phyloP scores from a whole-genome alignment of 2,329 filamentous ascomycete species.

The Sordariomycetes sp. region DNA sequence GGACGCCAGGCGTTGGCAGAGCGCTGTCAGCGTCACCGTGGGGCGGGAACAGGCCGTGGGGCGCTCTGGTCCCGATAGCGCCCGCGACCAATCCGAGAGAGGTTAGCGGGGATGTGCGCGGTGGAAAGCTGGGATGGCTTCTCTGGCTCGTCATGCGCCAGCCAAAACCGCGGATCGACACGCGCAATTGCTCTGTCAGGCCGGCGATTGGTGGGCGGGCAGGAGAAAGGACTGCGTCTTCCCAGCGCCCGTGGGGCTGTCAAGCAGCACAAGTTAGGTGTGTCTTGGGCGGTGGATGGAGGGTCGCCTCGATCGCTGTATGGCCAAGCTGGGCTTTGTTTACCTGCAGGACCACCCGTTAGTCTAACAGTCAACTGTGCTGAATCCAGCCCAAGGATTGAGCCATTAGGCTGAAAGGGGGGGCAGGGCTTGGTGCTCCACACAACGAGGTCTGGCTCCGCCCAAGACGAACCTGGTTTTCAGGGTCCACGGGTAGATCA shows the following conservation, averaged over 20 bases:
- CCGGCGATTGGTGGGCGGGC: neutral
- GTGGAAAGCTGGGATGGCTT: neutral
- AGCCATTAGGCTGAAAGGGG: neutral
- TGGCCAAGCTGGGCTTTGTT: constrained; percentile 1
- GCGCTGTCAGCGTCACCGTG: neutral
- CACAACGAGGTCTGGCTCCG: neutral
- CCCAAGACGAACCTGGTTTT: neutral
- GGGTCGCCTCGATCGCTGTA: constrained; percentile 3
- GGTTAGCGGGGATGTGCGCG: neutral
- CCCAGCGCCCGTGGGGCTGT: neutral
- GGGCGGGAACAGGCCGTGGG: too few species aligned
- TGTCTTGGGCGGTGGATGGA: neutral
- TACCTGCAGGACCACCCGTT: neutral
- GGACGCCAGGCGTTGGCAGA: neutral
- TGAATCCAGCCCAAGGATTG: neutral
- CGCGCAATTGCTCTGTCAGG: neutral
- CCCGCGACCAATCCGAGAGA: neutral
- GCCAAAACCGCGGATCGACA: neutral
- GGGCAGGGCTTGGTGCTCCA: neutral
- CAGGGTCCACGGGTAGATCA: neutral
- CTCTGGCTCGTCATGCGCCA: neutral
- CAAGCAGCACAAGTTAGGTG: neutral
- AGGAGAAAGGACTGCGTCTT: neutral
- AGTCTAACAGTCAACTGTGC: neutral
- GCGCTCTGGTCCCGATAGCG: neutral